Evolutionary conservation across 345 rosid species (phyloP).

Genomic region (Aethionema arabicum): DNA sequence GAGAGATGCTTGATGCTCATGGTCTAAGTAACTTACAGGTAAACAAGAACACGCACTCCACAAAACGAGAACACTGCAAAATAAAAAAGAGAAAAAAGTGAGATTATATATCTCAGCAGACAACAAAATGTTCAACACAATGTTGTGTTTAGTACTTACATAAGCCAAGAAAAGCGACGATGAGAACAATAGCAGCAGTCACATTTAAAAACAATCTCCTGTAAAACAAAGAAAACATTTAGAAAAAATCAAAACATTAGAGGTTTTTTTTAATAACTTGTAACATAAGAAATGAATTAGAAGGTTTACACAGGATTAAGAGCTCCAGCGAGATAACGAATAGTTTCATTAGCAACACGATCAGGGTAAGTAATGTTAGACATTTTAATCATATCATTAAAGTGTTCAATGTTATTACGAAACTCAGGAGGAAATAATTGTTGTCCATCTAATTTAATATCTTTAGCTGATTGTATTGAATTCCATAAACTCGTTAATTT

Average conservation of each 20-base stretch:
- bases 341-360: constrained; percentile 37
- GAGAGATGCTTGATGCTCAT: too few relatives aligned
- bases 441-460: constrained; percentile 31
- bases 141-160: constrained; percentile 38
- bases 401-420: constrained; percentile 36
- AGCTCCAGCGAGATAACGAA: constrained; percentile 34
- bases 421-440: constrained; percentile 41
- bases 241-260: background rate
- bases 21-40: constrained; percentile 44
- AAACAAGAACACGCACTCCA: constrained; percentile 45
- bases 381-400: constrained; percentile 39
- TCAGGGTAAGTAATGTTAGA: constrained; percentile 40
- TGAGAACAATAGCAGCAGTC: constrained; percentile 43
- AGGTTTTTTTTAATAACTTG: background rate
- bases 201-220: constrained; percentile 46
- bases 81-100: background rate
- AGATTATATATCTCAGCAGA: background rate
- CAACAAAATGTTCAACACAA: too few relatives aligned
- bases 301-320: constrained; percentile 44
- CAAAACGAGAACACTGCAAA: constrained; percentile 45
- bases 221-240: constrained; percentile 5
- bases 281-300: background rate
- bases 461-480: constrained; percentile 44
- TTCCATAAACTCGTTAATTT: constrained; percentile 35
- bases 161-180: constrained; percentile 49